Evolutionary conservation across 2,329 filamentous ascomycete genomes (phyloP).

Genomic region (Sporothrix variecibatus): DNA sequence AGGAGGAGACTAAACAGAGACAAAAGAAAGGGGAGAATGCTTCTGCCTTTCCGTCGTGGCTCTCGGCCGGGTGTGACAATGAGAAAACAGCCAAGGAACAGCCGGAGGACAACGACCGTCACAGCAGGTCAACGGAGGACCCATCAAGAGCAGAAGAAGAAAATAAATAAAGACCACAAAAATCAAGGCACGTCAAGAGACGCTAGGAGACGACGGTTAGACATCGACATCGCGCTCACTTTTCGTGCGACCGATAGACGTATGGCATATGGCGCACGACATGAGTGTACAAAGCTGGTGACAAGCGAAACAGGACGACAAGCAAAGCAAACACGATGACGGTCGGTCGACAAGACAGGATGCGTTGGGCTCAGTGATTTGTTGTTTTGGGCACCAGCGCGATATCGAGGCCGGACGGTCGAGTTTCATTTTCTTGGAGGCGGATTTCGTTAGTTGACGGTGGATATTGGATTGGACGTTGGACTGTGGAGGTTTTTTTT

Average conservation of each 20-base stretch:
- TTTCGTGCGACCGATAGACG: neutral
- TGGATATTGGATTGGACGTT: neutral
- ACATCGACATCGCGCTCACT: neutral
- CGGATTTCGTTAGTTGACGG: neutral
- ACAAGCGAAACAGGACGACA: neutral
- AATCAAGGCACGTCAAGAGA: neutral
- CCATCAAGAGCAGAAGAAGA: neutral
- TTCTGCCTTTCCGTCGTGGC: neutral
- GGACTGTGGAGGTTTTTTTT: neutral
- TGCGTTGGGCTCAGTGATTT: neutral
- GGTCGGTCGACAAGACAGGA: neutral
- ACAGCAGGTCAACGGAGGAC: neutral
- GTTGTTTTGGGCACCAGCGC: neutral
- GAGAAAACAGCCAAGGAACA: neutral
- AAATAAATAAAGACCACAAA: neutral
- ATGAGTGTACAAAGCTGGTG: neutral
- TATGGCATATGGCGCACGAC: neutral
- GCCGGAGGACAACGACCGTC: neutral
- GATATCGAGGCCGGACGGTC: neutral
- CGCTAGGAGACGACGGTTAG: neutral
- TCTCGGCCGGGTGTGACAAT: conserved; percentile 11
- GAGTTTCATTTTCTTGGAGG: neutral
- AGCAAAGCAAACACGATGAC: neutral
- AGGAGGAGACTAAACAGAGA: neutral
- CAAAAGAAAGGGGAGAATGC: neutral